Conservation (phyloP, 345 rosid species). For the Sonneratia alba region DNA sequence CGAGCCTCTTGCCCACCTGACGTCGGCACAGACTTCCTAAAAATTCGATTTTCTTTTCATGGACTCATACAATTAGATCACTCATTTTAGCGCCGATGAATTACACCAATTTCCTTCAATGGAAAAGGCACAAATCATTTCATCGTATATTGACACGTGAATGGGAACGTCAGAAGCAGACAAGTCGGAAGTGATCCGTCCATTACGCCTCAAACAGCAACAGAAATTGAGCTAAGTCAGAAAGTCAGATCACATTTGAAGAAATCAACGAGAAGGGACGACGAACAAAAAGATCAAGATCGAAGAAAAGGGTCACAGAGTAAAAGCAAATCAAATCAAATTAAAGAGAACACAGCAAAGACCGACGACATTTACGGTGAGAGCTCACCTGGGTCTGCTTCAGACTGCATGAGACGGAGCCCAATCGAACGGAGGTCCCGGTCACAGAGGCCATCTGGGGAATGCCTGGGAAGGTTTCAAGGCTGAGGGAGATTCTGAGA, state of each 20-base stretch:
- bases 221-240: no score
- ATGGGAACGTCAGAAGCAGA: neutral
- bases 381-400: conserved; percentile 9
- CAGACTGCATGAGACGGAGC: conserved; percentile 7
- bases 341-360: neutral
- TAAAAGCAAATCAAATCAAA: neutral
- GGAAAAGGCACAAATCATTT: neutral
- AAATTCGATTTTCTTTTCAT: no score
- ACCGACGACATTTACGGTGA: neutral
- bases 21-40: no score
- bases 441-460: neutral
- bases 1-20: no score
- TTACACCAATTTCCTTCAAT: neutral
- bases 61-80: no score
- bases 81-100: no score
- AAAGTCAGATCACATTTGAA: neutral
- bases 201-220: no score
- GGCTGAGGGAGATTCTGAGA: conserved; percentile 5
- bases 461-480: no score
- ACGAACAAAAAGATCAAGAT: neutral
- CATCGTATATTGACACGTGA: neutral
- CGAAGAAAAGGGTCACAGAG: neutral
- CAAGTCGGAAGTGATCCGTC: no score
- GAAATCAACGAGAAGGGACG: neutral
- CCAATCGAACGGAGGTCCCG: neutral